Evolutionary conservation across 768 basidiomycete species (phyloP).

Genomic region (Infundibulicybe gibba): DNA sequence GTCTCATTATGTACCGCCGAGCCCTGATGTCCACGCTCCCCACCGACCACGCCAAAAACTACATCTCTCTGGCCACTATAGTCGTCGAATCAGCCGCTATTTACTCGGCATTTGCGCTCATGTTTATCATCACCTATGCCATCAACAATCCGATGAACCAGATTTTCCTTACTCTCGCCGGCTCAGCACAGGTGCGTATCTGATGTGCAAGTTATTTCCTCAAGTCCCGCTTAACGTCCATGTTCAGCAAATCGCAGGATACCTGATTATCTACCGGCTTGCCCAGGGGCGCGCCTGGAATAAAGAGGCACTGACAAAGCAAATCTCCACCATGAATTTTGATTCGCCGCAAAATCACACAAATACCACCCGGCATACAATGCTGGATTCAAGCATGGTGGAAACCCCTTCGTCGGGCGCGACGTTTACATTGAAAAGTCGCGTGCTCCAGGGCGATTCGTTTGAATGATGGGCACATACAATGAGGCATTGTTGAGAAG

Average conservation of each 20-base stretch:
- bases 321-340: slow-evolving; percentile 14
- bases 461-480: too few species aligned
- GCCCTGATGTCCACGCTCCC: slow-evolving; percentile 20
- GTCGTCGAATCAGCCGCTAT: slow-evolving; percentile 33
- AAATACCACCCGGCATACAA: not conserved
- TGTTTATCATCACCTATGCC: slow-evolving; percentile 28
- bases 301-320: slow-evolving; percentile 18
- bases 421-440: too few species aligned
- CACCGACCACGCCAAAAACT: slow-evolving; percentile 22
- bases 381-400: too few species aligned
- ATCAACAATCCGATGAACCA: slow-evolving; percentile 26
- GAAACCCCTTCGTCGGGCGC: too few species aligned
- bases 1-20: slow-evolving; percentile 23
- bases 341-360: not conserved
- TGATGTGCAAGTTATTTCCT: not conserved
- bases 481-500: too few species aligned
- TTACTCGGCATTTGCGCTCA: slow-evolving; percentile 25
- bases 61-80: slow-evolving; percentile 24
- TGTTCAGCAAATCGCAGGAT: slow-evolving; percentile 39
- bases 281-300: slow-evolving; percentile 43
- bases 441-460: too few species aligned
- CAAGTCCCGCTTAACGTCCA: not conserved
- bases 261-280: slow-evolving; percentile 46
- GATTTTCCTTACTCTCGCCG: slow-evolving; percentile 22
- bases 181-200: slow-evolving; percentile 21